Percentiles rank a stretch among this genome's conserved stretches.
These are phyloP conservation scores for Fonsecaea nubica DNA, from an alignment of 2,329 filamentous ascomycete genomes.

Conservation along the genomic window DNA sequence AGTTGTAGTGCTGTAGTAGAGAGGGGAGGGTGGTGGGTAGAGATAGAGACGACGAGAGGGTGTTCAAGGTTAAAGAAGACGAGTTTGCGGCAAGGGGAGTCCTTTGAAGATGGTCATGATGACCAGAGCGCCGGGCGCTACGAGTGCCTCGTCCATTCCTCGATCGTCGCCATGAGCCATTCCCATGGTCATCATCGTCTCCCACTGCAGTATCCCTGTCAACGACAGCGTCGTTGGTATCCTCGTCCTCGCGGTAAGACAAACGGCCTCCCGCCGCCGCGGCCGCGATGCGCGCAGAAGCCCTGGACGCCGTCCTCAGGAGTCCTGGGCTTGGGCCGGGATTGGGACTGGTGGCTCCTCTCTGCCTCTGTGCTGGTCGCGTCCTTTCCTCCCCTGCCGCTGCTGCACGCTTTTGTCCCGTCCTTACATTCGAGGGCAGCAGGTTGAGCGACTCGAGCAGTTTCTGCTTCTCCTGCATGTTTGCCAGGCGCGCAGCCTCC, in stretches of 20 bases:
- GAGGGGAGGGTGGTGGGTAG: conserved; percentile 33
- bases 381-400: neutral
- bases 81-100: neutral
- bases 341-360: conserved; percentile 39
- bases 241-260: conserved; percentile 43
- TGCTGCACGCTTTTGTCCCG: neutral
- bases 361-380: conserved; percentile 51
- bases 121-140: neutral
- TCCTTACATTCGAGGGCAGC: conserved; percentile 24
- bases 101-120: neutral
- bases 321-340: too few relatives aligned
- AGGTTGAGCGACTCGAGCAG: conserved; percentile 58
- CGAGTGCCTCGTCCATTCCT: neutral
- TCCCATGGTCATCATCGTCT: neutral
- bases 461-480: conserved; percentile 59
- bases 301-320: conserved; percentile 47
- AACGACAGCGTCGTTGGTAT: neutral
- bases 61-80: neutral
- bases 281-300: conserved; percentile 54
- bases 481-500: conserved; percentile 55
- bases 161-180: conserved; percentile 1
- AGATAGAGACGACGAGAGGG: neutral
- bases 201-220: conserved; percentile 34
- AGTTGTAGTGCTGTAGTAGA: conserved; percentile 50
- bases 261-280: conserved; percentile 48